Evolutionary conservation across 345 rosid species (phyloP), one percentile per base, ranked within the genome.

Genomic region (Acer campestre): DNA sequence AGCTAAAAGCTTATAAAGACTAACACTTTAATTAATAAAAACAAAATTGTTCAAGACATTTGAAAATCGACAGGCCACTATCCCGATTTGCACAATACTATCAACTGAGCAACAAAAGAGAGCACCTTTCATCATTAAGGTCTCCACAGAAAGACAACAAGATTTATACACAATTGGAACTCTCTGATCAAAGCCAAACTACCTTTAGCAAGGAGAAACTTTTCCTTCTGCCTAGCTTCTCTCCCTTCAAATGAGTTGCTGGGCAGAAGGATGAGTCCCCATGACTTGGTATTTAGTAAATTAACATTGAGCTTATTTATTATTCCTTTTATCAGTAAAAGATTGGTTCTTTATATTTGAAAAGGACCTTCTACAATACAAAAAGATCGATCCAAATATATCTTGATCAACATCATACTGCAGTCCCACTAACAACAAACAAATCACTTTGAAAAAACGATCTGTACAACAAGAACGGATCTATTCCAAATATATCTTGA

Each of bases 1-100:
- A 70, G 35, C 71, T 55, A 16, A 29, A 66, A 38, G 46, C 48
- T 74, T 77, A 70, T 1, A 44, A 76, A 29, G 46, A 44, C 16
- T 20, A 68, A 10, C 9, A 55, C 31, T n/a, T 46, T 46, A 7
- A 42, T 42, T 42, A 31, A n/a, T 4, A 22, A 58, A 23, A 40
- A 20, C 3, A 14, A 58, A 72, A 10, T 16, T n/a, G 44, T 17
- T 14, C 29, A 27, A 64, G 58, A 16, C n/a, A 10, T 31, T 31
- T 35, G 44, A 17, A 38, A 23, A 51, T 10, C 8, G 10, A 31
- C 14, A n/a, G 6, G 27, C 10, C 48, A 35, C 40, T 18, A 17
- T 53, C 62, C 8, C 27, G 31, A 18, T 11, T 53, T 14, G 8
- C 63, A 70, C 22, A 70, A 13, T 18, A 71, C 48, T n/a, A 64